Base-by-base conservation (phyloP, 768 basidiomycete genomes). In the Cystobasidium onofrii region DNA sequence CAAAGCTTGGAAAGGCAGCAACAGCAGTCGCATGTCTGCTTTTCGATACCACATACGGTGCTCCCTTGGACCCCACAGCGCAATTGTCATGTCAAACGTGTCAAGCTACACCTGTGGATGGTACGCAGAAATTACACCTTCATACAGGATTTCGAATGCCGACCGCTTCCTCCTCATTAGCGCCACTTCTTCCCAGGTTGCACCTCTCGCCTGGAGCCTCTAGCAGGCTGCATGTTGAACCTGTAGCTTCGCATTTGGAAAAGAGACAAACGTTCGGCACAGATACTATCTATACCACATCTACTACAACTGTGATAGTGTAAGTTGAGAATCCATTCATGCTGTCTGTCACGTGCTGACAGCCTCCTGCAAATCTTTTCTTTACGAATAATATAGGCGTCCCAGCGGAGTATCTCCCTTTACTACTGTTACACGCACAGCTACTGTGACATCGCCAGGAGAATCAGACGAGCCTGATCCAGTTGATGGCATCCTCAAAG, bases 251-350 rank as follows among this genome's bases (percentile, higher is more conserved):
- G 3, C 57, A 29, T 20, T 4, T 64, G 7, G 63, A 64, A 20
- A 39, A 46, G 34, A 17, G 63, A 17, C 63, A 64, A 25, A 43
- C 63, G 12, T 64, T 39, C 20, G 63, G 63, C 10, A 64, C 63
- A 27, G 63, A 64, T 34, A 64, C 63, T 13, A 41, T 64, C 39
- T 64, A 64, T 25, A 64, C 63, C 18, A 64, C 63, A 27, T 46
- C 36, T 27, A 64, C 63, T 20, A 64, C 63, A 7, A 64, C 63
- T 9, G 34, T 64, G 15, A 6, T 41, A 13, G 39, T 41, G 63
- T 64, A 27, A 36, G 63, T 41, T 12, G 33, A 64, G 33, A 41
- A 64, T 20, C 3, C 31, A 20, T 34, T 6, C 31, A 50, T 60
- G 4, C 10, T 60, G 10, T 12, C 57, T 29, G 57, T 25, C 33